Base-by-base conservation (phyloP, 331 rosid species). In the Rhamnella rubrinervis region DNA sequence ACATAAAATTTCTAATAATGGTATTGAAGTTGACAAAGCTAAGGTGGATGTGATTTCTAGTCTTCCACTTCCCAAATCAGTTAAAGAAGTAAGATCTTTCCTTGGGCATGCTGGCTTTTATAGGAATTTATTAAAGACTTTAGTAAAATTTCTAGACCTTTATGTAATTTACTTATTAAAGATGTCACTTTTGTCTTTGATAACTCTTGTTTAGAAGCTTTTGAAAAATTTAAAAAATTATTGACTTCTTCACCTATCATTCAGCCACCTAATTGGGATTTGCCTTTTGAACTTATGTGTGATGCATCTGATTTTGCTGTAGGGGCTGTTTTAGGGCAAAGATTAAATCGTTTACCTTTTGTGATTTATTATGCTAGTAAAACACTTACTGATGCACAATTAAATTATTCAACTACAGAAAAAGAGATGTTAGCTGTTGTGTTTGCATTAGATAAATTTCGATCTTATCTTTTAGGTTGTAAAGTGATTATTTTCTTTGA, bases 241-340 rank as follows among this genome's bases (percentile, higher is more conserved):
- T 60, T 60, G 21, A 60, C 65, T 60, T 60, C 44, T 60, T 31
- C 46, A 26, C 44, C 20, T 60, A 15, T 60, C 46, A 60, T 8
- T 60, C 0, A 37, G 5, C 21, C 65, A 7, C 44, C 65, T 28
- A 60, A 60, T 60, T 60, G 47, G 65, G 46, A 60, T 60, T 60
- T 60, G n/a, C 47, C 65, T 60, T 60, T 60, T 31, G 21, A 60
- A 60, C 41, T 60, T 28, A 60, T 15, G 47, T 60, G 65, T 60
- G 44, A 31, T 60, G 65, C 47, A 28, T 60, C 44, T 13, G 44
- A 60, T 26, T 60, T 6, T 25, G 39, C 1, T 26, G 3, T 59
- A 25, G 64, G 64, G 21, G 39, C 35, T n/a, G 14, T 26, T 59
- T 26, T 59, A 59, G 64, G 64, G 11, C 44, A 28, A 25, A 59